These are phyloP conservation scores for Thymus quinquecostatus DNA, from an alignment of 257 asterid species.

Conservation along the genomic window DNA sequence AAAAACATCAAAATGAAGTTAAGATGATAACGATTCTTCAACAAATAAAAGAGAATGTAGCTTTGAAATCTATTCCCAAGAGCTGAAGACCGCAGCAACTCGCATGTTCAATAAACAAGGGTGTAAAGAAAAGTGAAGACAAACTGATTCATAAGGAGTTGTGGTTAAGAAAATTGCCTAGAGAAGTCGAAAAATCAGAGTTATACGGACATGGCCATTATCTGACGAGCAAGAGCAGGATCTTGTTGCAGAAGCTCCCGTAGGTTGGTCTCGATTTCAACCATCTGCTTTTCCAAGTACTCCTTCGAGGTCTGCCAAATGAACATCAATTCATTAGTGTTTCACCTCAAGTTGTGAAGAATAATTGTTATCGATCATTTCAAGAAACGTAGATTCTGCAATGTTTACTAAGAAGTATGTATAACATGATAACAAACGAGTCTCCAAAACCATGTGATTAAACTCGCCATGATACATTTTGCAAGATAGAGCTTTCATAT, in stretches of 20 bases:
- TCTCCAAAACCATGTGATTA: background rate
- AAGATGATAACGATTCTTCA: background rate
- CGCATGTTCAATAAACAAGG: conserved; percentile 11
- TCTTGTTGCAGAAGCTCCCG: conserved; percentile 89
- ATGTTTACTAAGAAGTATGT: background rate
- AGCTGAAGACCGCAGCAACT: background rate
- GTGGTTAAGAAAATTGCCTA: conserved; percentile 5
- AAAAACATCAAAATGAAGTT: background rate
- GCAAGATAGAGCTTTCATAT: background rate
- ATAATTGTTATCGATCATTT: background rate
- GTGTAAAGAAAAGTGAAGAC: background rate
- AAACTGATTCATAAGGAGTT: background rate
- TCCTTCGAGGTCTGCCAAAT: conserved; percentile 76
- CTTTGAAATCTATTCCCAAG: background rate
- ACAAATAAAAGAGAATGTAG: background rate
- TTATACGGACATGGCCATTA: conserved; percentile 85
- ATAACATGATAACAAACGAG: background rate
- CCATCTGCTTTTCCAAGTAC: conserved; percentile 81
- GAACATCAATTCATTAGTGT: conserved; percentile 14
- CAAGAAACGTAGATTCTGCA: background rate
- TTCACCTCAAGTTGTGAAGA: background rate
- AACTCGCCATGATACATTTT: background rate
- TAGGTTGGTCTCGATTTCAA: conserved; percentile 77
- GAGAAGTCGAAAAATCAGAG: conserved; percentile 22
- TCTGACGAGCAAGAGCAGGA: conserved; percentile 92